These are phyloP conservation scores for Blastobotrys ciferrii DNA, from an alignment of 1,139 yeast genomes.

Conservation along the genomic window DNA sequence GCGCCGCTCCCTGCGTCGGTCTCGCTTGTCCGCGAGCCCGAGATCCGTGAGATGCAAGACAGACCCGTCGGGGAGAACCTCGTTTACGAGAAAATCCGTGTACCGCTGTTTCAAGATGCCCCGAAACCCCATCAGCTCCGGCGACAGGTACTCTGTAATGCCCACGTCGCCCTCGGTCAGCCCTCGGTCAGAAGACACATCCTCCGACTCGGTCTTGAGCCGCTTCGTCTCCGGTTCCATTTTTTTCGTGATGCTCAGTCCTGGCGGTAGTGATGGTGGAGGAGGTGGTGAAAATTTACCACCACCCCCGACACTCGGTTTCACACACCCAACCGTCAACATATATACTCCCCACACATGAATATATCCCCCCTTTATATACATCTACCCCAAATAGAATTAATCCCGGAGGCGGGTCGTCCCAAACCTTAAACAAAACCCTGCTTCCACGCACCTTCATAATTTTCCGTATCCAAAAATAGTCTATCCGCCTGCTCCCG, in stretches of 20 bases:
- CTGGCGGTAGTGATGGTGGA: too few relatives aligned
- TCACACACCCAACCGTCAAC: too few relatives aligned
- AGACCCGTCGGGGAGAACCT: constrained; percentile 63
- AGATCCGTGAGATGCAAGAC: constrained; percentile 75
- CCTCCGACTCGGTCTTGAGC: constrained; percentile 1
- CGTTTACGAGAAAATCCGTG: constrained; percentile 94
- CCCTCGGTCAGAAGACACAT: constrained; percentile 28
- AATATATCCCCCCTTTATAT: too few relatives aligned
- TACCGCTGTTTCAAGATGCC: constrained; percentile 86
- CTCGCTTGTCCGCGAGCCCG: constrained; percentile 62
- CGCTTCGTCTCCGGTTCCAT: constrained; percentile 8
- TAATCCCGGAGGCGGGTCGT: too few relatives aligned
- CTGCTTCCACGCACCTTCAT: too few relatives aligned
- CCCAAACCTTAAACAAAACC: too few relatives aligned
- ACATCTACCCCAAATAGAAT: too few relatives aligned
- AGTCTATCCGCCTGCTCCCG: too few relatives aligned
- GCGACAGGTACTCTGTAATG: constrained; percentile 65
- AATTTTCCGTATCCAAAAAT: too few relatives aligned
- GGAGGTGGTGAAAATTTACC: neutral
- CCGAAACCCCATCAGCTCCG: constrained; percentile 57
- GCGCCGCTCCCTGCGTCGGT: constrained; percentile 48
- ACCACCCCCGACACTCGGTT: neutral
- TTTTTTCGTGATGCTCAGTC: neutral
- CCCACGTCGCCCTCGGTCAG: constrained; percentile 77
- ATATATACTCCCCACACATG: too few relatives aligned